Conservation (phyloP, 139 green algal species). For the Auxenochlorella protothecoides region DNA sequence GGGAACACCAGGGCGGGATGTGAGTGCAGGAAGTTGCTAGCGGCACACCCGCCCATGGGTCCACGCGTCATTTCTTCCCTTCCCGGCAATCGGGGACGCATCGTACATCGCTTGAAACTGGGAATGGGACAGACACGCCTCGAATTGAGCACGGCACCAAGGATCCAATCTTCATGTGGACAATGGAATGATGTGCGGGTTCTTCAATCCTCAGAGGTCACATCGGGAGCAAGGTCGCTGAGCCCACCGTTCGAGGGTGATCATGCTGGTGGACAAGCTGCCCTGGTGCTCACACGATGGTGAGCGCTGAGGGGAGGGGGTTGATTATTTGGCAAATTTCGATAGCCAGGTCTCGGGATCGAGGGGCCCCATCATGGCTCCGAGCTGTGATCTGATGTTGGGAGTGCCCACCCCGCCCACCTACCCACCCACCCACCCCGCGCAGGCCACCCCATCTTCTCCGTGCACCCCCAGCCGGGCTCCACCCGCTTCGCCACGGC, state of each 20-base stretch:
- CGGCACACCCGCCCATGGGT: not conserved
- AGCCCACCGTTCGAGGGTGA: not conserved
- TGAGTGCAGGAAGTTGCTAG: not conserved
- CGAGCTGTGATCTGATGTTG: too few species aligned
- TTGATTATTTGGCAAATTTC: too few species aligned
- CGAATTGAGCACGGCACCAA: not conserved
- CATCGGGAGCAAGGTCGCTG: not conserved
- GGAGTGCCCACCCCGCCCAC: too few species aligned
- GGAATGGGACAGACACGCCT: not conserved
- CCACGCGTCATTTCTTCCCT: not conserved
- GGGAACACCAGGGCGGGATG: not conserved
- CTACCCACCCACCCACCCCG: too few species aligned
- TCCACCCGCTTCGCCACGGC: constrained; percentile 59
- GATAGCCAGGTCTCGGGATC: too few species aligned
- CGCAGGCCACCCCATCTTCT: constrained; percentile 44
- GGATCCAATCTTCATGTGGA: not conserved
- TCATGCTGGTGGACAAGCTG: constrained; percentile 42
- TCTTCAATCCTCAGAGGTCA: not conserved
- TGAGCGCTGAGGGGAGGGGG: constrained; percentile 1
- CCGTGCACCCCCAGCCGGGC: constrained; percentile 49
- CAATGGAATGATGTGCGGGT: not conserved
- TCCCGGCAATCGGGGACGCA: not conserved
- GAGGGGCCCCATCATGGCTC: too few species aligned
- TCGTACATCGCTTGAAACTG: not conserved
- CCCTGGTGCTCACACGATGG: constrained; percentile 41